phyloP scores from a whole-genome alignment of 306 rosid genomes.

The Cucurbita argyrosperma region DNA sequence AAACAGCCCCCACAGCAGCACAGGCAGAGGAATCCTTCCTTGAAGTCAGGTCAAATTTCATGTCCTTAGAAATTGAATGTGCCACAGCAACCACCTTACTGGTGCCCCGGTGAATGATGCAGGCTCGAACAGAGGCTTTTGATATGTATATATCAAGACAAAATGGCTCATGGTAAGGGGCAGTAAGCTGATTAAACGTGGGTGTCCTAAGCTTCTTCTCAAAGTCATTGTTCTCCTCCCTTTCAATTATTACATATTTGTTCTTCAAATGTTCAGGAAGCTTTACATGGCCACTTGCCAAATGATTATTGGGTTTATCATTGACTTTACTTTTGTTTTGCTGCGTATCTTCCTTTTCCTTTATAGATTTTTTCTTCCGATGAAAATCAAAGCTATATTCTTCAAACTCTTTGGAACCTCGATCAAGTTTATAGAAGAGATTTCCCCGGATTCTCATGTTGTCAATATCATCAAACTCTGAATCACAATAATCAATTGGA shows the following conservation, averaged over 20 bases:
- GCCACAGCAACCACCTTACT: slow-evolving; percentile 84
- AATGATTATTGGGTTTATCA: slow-evolving; percentile 4
- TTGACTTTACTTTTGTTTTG: slow-evolving; percentile 5
- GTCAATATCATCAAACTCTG: slow-evolving; percentile 63
- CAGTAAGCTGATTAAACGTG: slow-evolving; percentile 67
- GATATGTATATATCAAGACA: slow-evolving; percentile 82
- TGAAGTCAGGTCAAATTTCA: slow-evolving; percentile 63
- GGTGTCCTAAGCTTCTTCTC: slow-evolving; percentile 49
- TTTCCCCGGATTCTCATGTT: slow-evolving; percentile 54
- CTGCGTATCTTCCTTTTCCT: slow-evolving; percentile 14
- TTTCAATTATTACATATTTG: slow-evolving; percentile 10
- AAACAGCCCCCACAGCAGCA: slow-evolving; percentile 68
- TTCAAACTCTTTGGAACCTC: slow-evolving; percentile 68
- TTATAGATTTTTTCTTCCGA: slow-evolving; percentile 46
- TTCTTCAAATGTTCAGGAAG: slow-evolving; percentile 16
- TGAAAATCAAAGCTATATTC: slow-evolving; percentile 69
- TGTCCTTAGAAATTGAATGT: slow-evolving; percentile 74
- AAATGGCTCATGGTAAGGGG: slow-evolving; percentile 78
- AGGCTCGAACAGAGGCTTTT: slow-evolving; percentile 75
- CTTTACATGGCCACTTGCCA: slow-evolving; percentile 15
- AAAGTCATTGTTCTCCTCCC: background rate
- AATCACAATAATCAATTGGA: slow-evolving; percentile 19
- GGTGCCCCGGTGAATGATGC: slow-evolving; percentile 58
- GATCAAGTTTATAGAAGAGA: slow-evolving; percentile 65
- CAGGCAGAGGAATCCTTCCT: slow-evolving; percentile 57